phyloP scores from a whole-genome alignment of 2,329 filamentous ascomycete genomes.

The Fusarium sp. region DNA sequence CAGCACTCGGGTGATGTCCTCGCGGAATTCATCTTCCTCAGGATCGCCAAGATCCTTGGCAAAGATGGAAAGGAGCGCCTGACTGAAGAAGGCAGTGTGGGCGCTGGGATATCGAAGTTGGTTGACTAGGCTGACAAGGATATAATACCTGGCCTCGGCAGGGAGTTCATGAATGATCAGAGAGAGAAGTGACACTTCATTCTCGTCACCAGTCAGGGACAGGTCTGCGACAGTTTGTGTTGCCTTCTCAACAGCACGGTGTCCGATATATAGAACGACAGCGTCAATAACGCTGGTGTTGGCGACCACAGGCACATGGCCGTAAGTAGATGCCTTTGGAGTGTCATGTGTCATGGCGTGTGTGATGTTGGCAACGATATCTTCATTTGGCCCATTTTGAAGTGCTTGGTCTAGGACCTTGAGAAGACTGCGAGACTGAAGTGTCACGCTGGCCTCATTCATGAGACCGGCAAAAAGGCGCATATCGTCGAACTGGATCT shows the following conservation, averaged over 20 bases:
- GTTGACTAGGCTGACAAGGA: slow-evolving; percentile 87
- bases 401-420: slow-evolving; percentile 69
- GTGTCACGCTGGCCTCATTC: slow-evolving; percentile 68
- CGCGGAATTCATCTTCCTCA: slow-evolving; percentile 83
- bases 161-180: slow-evolving; percentile 79
- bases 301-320: slow-evolving; percentile 73
- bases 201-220: slow-evolving; percentile 53
- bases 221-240: slow-evolving; percentile 68
- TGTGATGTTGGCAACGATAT: slow-evolving; percentile 79
- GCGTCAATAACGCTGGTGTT: slow-evolving; percentile 81
- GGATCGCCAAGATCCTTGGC: slow-evolving; percentile 77
- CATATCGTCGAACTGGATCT: slow-evolving; percentile 80
- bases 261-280: slow-evolving; percentile 83
- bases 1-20: slow-evolving; percentile 89
- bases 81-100: slow-evolving; percentile 93
- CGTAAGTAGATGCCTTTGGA: slow-evolving; percentile 70
- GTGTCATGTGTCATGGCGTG: slow-evolving; percentile 74
- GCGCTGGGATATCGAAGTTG: slow-evolving; percentile 91
- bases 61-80: slow-evolving; percentile 85
- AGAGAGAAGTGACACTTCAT: slow-evolving; percentile 77
- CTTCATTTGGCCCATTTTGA: slow-evolving; percentile 72
- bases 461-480: slow-evolving; percentile 73
- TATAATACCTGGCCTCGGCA: slow-evolving; percentile 83
- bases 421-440: slow-evolving; percentile 66
- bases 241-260: slow-evolving; percentile 72